phyloP scores from a whole-genome alignment of 345 rosid species.

The Psidium guajava region DNA sequence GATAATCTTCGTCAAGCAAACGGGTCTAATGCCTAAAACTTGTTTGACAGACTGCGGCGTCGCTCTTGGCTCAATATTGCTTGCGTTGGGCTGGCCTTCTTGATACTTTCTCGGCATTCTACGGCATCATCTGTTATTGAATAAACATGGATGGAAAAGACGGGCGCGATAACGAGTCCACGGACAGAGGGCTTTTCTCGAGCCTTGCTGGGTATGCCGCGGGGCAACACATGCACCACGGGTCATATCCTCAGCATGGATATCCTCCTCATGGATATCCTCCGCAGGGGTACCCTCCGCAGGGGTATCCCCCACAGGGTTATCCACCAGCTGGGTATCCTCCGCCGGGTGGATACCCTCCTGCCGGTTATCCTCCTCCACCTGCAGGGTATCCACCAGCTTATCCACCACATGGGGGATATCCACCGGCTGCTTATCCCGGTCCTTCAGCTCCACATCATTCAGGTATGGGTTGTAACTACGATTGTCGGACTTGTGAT shows the following conservation, averaged over 20 bases:
- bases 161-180: neutral
- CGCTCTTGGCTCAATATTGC: neutral
- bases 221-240: constrained; percentile 19
- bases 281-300: constrained; percentile 24
- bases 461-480: constrained; percentile 8
- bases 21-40: neutral
- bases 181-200: constrained; percentile 61
- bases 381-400: constrained; percentile 12
- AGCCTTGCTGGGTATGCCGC: constrained; percentile 52
- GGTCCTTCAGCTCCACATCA: constrained; percentile 25
- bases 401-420: constrained; percentile 22
- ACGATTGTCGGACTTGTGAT: neutral
- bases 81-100: neutral
- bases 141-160: constrained; percentile 11
- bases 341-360: constrained; percentile 26
- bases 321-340: constrained; percentile 29
- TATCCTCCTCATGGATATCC: constrained; percentile 24
- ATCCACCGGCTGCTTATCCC: constrained; percentile 36
- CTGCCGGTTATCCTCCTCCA: constrained; percentile 20
- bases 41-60: neutral
- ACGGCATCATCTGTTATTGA: neutral
- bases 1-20: neutral
- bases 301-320: constrained; percentile 31
- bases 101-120: neutral
- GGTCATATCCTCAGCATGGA: constrained; percentile 18